Conservation (phyloP, 1,139 yeast genomes). For the Geotrichum cucujoidarum region DNA sequence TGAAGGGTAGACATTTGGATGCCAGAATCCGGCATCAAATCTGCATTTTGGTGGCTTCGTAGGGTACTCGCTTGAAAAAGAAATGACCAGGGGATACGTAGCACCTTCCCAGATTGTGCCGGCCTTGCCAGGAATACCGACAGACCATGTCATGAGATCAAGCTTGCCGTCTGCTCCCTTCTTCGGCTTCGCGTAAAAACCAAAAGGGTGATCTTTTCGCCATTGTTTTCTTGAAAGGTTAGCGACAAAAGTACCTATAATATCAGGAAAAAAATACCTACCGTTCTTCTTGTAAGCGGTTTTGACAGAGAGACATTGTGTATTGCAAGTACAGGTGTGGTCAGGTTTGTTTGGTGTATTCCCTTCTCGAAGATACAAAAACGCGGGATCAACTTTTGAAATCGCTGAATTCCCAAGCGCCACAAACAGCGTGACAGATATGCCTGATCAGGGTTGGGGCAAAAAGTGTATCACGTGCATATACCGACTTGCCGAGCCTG, state of each 20-base stretch:
- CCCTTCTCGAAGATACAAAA: too few species aligned
- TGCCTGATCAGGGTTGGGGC: too few species aligned
- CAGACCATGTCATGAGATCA: slow-evolving; percentile 83
- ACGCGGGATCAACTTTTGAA: too few species aligned
- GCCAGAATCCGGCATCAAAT: slow-evolving; percentile 85
- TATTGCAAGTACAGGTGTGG: not conserved
- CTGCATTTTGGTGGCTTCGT: slow-evolving; percentile 93
- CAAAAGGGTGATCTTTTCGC: slow-evolving; percentile 98
- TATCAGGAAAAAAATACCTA: slow-evolving; percentile 26
- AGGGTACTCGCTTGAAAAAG: slow-evolving; percentile 88
- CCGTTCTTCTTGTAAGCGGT: slow-evolving; percentile 76
- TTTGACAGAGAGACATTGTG: slow-evolving; percentile 50
- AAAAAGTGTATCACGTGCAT: too few species aligned
- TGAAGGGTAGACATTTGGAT: slow-evolving; percentile 94
- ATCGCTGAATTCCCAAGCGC: too few species aligned
- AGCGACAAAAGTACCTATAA: not conserved
- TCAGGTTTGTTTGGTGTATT: not conserved
- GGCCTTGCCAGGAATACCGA: slow-evolving; percentile 91
- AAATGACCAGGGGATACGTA: slow-evolving; percentile 75
- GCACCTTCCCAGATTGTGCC: slow-evolving; percentile 88
- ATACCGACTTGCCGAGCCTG: too few species aligned
- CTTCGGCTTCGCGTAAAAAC: slow-evolving; percentile 86
- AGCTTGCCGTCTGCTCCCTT: slow-evolving; percentile 75
- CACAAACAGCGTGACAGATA: too few species aligned
- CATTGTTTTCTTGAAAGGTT: slow-evolving; percentile 64